Percentiles rank a stretch among this genome's conserved stretches.
Conservation (phyloP, 768 basidiomycete species). For the Postia placenta region DNA sequence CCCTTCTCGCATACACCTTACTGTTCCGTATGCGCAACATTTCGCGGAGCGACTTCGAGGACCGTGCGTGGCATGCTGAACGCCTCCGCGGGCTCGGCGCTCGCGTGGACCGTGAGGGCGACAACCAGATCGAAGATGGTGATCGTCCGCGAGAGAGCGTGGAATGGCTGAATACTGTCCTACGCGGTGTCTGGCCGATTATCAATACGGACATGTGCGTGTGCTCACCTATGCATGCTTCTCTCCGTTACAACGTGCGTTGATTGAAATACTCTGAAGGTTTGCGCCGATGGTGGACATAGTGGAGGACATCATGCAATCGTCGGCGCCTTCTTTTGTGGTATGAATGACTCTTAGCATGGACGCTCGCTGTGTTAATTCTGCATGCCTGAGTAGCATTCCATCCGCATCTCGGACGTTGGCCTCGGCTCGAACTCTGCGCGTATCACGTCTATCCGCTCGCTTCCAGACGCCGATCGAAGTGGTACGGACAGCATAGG, state of each 20-base stretch:
- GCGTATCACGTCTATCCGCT: conserved; percentile 63
- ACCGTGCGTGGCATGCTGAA: conserved; percentile 27
- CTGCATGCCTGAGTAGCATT: conserved; percentile 22
- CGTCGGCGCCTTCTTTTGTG: conserved; percentile 42
- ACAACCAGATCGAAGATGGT: conserved; percentile 20
- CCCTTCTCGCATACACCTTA: conserved; percentile 16
- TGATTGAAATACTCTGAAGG: conserved; percentile 2
- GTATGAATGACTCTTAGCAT: conserved; percentile 11
- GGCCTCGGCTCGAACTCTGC: conserved; percentile 65
- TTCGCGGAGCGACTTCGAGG: conserved; percentile 21
- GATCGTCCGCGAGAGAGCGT: conserved; percentile 30
- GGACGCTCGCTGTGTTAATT: conserved; percentile 19
- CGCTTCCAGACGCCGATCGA: conserved; percentile 42
- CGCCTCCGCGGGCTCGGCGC: conserved; percentile 25
- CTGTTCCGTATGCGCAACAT: conserved; percentile 19
- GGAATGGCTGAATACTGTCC: conserved; percentile 66
- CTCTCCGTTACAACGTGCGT: neutral
- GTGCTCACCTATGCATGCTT: neutral
- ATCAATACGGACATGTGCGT: conserved; percentile 55
- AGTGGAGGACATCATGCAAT: conserved; percentile 53
- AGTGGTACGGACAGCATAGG: conserved; percentile 17
- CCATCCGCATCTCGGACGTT: conserved; percentile 68
- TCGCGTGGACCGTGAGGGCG: conserved; percentile 21
- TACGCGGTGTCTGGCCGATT: conserved; percentile 64
- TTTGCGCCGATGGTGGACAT: conserved; percentile 55